Evolutionary conservation across 2,329 filamentous ascomycete species (phyloP), one percentile per base, ranked within the genome.

Genomic region (Diaporthe citrichinensis): DNA sequence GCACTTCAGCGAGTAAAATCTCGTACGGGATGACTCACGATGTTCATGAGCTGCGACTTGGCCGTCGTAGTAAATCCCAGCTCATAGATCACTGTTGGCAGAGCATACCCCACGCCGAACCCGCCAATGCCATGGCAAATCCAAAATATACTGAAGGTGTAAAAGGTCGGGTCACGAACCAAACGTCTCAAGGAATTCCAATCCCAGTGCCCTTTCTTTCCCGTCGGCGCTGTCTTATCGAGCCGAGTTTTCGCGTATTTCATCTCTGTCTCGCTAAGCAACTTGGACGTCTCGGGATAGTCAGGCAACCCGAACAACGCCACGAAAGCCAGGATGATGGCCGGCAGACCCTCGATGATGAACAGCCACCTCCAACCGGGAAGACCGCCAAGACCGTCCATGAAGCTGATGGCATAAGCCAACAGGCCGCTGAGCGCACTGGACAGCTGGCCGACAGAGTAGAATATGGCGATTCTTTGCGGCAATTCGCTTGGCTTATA

Each of bases 31-130:
- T 46, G 0, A 78, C 80, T 72, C 77, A 83, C 81, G 57, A 86
- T 86, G 57, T 85, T 86, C 85, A 86, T 86, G 71, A 86, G 76
- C 78, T 86, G 85, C 10, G 85, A 85, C 23, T 83, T 81, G 1
- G 85, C 82, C 1, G 85, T 86, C 1, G 81, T 82, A 0, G 84
- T 85, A 69, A 86, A 85, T 2, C 85, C 85, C 4, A 87, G 80
- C 71, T 86, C 79, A 58, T 86, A 86, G 34, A 86, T 84, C 8
- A 86, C 85, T 2, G 85, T 86, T 2, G 85, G 85, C 71, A 86
- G 74, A 7, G 83, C 84, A 75, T 84, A 86, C 10, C 79, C 77
- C 8, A 86, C 79, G 2, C 85, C 84, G 72, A 85, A 86, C 8
- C 85, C 85, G 20, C 85, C 85, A 34, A 65, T 65, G 12, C 61